Conservation (phyloP, 2,329 filamentous ascomycete species). For the Hypomyces rosellus region DNA sequence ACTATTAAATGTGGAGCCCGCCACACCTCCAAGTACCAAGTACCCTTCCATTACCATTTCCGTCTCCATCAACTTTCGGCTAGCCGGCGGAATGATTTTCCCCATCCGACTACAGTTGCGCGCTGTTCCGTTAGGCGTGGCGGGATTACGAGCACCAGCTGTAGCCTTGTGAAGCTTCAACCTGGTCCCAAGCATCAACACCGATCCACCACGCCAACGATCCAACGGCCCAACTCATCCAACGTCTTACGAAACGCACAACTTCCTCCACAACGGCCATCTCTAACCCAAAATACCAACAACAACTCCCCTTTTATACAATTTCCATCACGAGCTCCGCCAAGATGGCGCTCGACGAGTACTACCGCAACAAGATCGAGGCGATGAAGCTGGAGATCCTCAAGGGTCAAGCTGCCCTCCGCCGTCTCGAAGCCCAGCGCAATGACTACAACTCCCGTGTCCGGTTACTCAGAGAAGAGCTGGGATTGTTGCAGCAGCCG, state of each 20-base stretch:
- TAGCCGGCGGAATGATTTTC: slow-evolving; percentile 5
- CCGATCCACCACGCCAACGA: slow-evolving; percentile 8
- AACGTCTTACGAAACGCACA: background rate
- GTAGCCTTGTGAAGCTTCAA: slow-evolving; percentile 30
- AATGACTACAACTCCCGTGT: slow-evolving; percentile 99
- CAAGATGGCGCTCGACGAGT: slow-evolving; percentile 97
- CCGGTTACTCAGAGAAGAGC: slow-evolving; percentile 86
- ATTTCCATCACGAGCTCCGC: slow-evolving; percentile 17
- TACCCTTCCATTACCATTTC: too few relatives aligned
- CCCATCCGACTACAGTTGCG: background rate
- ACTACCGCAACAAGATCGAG: slow-evolving; percentile 99
- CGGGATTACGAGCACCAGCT: slow-evolving; percentile 30
- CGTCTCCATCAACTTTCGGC: too few relatives aligned
- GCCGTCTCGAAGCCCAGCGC: slow-evolving; percentile 91
- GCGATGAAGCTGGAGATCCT: slow-evolving; percentile 99
- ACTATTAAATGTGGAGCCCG: too few relatives aligned
- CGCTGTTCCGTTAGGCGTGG: background rate
- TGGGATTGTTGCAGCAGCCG: slow-evolving; percentile 91
- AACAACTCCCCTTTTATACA: slow-evolving; percentile 10
- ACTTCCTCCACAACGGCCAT: background rate
- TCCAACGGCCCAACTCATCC: slow-evolving; percentile 8
- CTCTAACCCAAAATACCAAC: background rate
- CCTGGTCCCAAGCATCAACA: slow-evolving; percentile 21
- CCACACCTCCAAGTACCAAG: too few relatives aligned
- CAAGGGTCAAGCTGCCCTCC: slow-evolving; percentile 91